phyloP scores from a whole-genome alignment of 164 flowering plant genomes.

The Dillenia turbinata region DNA sequence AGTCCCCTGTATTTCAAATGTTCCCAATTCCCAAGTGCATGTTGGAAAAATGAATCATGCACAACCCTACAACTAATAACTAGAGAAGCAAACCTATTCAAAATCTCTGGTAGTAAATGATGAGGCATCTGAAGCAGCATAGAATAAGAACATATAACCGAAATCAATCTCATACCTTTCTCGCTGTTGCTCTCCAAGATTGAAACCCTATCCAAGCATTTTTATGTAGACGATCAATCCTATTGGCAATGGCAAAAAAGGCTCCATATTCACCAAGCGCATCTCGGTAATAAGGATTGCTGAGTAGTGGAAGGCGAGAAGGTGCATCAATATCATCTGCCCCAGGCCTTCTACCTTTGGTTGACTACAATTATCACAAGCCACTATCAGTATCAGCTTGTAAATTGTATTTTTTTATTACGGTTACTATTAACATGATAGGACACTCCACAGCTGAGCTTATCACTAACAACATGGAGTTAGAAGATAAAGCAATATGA shows the following conservation, averaged over 20 bases:
- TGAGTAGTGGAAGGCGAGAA: constrained; percentile 80
- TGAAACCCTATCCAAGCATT: constrained; percentile 99
- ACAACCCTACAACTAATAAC: no score
- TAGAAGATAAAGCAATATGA: not conserved
- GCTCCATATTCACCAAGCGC: constrained; percentile 84
- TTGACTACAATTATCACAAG: constrained; percentile 43
- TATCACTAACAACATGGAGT: no score
- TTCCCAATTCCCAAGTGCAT: no score
- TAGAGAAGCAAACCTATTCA: no score
- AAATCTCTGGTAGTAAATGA: no score
- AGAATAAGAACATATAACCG: not conserved
- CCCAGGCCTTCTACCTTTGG: constrained; percentile 82
- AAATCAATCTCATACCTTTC: constrained; percentile 43
- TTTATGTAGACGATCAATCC: constrained; percentile 85
- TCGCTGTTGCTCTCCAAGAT: constrained; percentile 91
- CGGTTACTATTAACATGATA: no score
- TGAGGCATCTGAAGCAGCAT: no score
- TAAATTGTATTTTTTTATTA: not conserved
- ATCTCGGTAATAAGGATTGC: constrained; percentile 71
- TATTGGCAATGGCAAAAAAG: constrained; percentile 80
- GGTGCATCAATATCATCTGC: constrained; percentile 91
- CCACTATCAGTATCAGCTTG: constrained; percentile 16
- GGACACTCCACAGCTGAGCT: not conserved
- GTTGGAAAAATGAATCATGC: no score
- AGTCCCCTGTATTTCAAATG: no score